Evolutionary conservation across 139 green algal genomes (phyloP).

Genomic region (Picochlorum sp.): DNA sequence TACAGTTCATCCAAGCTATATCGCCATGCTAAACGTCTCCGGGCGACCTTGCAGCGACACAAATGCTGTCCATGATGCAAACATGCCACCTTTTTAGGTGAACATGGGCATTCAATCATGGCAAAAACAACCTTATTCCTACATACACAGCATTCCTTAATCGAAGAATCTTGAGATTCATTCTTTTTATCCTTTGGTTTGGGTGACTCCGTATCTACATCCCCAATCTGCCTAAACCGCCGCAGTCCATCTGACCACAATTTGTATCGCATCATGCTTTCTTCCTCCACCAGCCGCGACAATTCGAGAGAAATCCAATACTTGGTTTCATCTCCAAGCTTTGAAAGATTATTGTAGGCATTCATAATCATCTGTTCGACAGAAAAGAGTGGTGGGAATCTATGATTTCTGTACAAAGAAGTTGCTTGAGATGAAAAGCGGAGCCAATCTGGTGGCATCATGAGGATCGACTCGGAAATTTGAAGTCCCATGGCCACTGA

Average conservation of each 20-base stretch:
- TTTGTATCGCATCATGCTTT: slow-evolving; percentile 44
- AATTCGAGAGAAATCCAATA: slow-evolving; percentile 47
- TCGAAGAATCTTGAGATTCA: not conserved
- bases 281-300: slow-evolving; percentile 36
- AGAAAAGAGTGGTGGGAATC: slow-evolving; percentile 41
- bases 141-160: slow-evolving; percentile 44
- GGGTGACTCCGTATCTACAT: not conserved
- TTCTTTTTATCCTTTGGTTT: slow-evolving; percentile 1
- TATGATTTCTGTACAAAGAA: slow-evolving; percentile 35
- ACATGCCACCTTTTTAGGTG: slow-evolving; percentile 40
- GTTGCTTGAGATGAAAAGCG: slow-evolving; percentile 32
- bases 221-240: not conserved
- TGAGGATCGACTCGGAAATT: slow-evolving; percentile 62
- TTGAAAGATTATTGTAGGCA: not conserved
- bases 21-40: not conserved
- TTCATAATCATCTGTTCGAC: slow-evolving; percentile 36
- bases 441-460: slow-evolving; percentile 79
- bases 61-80: slow-evolving; percentile 47
- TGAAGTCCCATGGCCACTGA: slow-evolving; percentile 65
- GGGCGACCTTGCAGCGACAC: slow-evolving; percentile 53
- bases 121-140: slow-evolving; percentile 29
- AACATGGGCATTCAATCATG: slow-evolving; percentile 57
- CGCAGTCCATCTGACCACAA: slow-evolving; percentile 42
- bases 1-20: not conserved
- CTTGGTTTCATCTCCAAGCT: slow-evolving; percentile 8